Evolutionary conservation across 129 eudicot species (phyloP).

Genomic region (Glebionis coronaria): DNA sequence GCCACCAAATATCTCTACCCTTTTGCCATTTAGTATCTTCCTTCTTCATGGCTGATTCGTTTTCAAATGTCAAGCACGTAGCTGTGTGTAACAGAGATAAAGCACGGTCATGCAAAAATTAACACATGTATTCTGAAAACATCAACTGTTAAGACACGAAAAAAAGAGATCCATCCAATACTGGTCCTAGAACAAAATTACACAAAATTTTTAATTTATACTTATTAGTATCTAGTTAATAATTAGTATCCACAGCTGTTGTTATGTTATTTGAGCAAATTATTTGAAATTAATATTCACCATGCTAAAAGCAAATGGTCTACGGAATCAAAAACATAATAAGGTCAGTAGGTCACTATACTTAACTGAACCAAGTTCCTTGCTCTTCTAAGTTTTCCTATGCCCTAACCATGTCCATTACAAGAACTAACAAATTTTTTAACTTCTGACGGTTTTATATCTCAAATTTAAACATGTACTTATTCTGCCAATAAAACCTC

Average conservation of each 20-base stretch:
- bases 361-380: neutral
- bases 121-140: constrained; percentile 16
- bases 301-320: neutral
- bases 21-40: constrained; percentile 78
- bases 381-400: neutral
- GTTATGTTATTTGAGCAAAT: neutral
- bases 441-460: too few relatives aligned
- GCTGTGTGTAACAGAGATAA: constrained; percentile 43
- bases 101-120: constrained; percentile 10
- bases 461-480: constrained; percentile 10
- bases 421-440: neutral
- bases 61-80: constrained; percentile 78
- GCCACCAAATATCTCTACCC: constrained; percentile 98
- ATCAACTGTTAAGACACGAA: constrained; percentile 5
- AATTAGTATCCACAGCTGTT: too few relatives aligned
- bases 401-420: neutral
- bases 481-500: neutral
- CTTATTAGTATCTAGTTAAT: too few relatives aligned
- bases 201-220: too few relatives aligned
- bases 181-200: too few relatives aligned
- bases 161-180: neutral
- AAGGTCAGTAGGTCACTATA: too few relatives aligned
- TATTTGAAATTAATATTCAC: constrained; percentile 1
- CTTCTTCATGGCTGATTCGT: constrained; percentile 77
- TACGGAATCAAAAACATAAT: neutral